These are phyloP conservation scores for Acrasis kona DNA, from an alignment of 78 protist species.

Conservation along the genomic window DNA sequence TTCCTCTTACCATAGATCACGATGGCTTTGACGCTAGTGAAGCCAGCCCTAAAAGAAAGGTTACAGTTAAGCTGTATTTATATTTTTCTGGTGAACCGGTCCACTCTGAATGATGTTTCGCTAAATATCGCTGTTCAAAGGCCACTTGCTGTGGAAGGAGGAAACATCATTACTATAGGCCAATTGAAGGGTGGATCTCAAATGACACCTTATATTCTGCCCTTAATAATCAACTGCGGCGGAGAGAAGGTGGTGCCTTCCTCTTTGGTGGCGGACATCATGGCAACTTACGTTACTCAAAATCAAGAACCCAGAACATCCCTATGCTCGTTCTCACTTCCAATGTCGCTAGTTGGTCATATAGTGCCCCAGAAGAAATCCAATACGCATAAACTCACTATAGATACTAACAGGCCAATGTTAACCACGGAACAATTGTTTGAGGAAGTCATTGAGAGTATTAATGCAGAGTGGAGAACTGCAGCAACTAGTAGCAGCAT, in stretches of 20 bases:
- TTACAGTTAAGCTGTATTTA: too few species aligned
- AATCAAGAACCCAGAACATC: neutral
- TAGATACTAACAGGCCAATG: constrained; percentile 32
- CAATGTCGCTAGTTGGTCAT: constrained; percentile 5
- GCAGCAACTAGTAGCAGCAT: neutral
- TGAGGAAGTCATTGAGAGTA: constrained; percentile 22
- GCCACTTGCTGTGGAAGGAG: neutral
- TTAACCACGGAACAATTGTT: constrained; percentile 19
- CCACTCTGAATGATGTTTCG: neutral
- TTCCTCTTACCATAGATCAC: too few species aligned
- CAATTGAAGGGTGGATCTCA: neutral
- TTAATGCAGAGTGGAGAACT: neutral
- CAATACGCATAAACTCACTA: neutral
- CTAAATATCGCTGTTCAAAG: neutral
- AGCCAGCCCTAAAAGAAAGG: too few species aligned
- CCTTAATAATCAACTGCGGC: neutral
- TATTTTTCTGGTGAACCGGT: too few species aligned
- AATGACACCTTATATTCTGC: neutral
- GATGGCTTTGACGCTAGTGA: too few species aligned
- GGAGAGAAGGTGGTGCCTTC: neutral
- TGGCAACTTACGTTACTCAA: neutral
- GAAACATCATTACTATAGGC: neutral
- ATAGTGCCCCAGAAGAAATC: constrained; percentile 12
- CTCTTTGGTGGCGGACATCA: neutral
- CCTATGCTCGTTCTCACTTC: constrained; percentile 10